Evolutionary conservation across 495 filamentous ascomycete species (phyloP).

Genomic region (Penicillium subrubescens): DNA sequence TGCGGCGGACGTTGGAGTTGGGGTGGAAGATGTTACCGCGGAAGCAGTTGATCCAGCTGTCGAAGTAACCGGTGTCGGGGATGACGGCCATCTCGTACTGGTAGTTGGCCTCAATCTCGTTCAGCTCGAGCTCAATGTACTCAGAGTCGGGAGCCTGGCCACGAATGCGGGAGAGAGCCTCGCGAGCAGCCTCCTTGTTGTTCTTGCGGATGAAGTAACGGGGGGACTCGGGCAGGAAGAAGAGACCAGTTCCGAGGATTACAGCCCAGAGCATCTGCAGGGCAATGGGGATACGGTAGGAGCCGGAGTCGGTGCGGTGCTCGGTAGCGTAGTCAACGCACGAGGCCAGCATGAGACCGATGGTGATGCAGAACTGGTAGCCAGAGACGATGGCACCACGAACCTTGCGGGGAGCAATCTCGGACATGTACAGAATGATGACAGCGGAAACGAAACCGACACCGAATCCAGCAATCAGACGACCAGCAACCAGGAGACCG

Average conservation of each 20-base stretch:
- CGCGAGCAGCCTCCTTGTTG: slow-evolving; percentile 40
- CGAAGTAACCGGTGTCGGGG: slow-evolving; percentile 59
- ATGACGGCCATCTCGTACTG: slow-evolving; percentile 66
- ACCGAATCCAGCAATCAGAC: slow-evolving; percentile 71
- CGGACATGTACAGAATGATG: slow-evolving; percentile 75
- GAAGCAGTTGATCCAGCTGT: slow-evolving; percentile 69
- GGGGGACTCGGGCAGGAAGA: slow-evolving; percentile 76
- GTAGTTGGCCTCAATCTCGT: slow-evolving; percentile 76
- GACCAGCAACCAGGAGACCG: slow-evolving; percentile 65
- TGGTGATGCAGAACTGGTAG: slow-evolving; percentile 74
- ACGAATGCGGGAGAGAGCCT: slow-evolving; percentile 45
- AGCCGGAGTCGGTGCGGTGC: slow-evolving; percentile 59
- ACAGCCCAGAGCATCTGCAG: slow-evolving; percentile 69
- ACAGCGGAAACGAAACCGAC: slow-evolving; percentile 75
- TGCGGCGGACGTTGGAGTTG: slow-evolving; percentile 70
- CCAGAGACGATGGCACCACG: slow-evolving; percentile 69
- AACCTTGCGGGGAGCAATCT: slow-evolving; percentile 62
- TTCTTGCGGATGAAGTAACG: slow-evolving; percentile 65
- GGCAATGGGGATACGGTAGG: slow-evolving; percentile 72
- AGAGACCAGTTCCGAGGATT: slow-evolving; percentile 64
- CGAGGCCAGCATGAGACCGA: slow-evolving; percentile 72
- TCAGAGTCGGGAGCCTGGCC: slow-evolving; percentile 58
- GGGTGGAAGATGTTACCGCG: slow-evolving; percentile 60
- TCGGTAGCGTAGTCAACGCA: slow-evolving; percentile 72
- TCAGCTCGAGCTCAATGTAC: slow-evolving; percentile 66